These are phyloP conservation scores for Kluyveromyces marxianus DNA, from an alignment of 1,139 yeast species.

Conservation along the genomic window DNA sequence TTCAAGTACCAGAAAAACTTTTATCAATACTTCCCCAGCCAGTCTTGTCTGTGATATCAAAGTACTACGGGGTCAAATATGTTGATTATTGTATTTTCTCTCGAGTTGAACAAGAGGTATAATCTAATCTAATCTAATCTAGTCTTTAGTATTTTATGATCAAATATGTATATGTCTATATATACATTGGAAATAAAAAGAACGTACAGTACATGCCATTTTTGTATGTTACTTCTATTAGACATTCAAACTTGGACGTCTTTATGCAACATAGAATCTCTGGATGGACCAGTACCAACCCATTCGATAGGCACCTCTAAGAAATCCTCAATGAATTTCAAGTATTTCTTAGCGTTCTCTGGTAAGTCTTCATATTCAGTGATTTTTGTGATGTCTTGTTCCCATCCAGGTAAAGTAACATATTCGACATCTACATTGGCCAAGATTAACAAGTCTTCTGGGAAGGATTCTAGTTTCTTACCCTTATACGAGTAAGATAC, in stretches of 20 bases:
- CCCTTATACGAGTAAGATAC: conserved; percentile 76
- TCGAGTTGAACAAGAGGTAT: conserved; percentile 6
- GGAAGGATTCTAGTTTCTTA: conserved; percentile 68
- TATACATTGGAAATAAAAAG: no score
- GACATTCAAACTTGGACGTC: conserved; percentile 6
- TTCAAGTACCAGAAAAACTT: conserved; percentile 30
- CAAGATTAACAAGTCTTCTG: conserved; percentile 77
- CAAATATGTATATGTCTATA: no score
- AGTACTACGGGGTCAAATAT: conserved; percentile 17
- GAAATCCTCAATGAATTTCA: conserved; percentile 77
- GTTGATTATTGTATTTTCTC: conserved; percentile 27
- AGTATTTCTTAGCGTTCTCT: conserved; percentile 74
- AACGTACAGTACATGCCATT: no score
- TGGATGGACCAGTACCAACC: conserved; percentile 99
- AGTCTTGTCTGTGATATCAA: conserved; percentile 12
- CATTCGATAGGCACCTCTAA: conserved; percentile 81
- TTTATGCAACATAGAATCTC: conserved; percentile 65
- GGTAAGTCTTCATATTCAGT: conserved; percentile 74
- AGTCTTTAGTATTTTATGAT: no score
- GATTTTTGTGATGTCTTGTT: conserved; percentile 68
- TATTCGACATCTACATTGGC: conserved; percentile 89
- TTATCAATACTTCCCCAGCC: conserved; percentile 9
- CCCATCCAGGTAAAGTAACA: conserved; percentile 92
- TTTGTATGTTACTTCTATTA: no score
- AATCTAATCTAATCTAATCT: not conserved